phyloP scores from a whole-genome alignment of 2,329 filamentous ascomycete genomes.

The Stachybotrys chartarum region DNA sequence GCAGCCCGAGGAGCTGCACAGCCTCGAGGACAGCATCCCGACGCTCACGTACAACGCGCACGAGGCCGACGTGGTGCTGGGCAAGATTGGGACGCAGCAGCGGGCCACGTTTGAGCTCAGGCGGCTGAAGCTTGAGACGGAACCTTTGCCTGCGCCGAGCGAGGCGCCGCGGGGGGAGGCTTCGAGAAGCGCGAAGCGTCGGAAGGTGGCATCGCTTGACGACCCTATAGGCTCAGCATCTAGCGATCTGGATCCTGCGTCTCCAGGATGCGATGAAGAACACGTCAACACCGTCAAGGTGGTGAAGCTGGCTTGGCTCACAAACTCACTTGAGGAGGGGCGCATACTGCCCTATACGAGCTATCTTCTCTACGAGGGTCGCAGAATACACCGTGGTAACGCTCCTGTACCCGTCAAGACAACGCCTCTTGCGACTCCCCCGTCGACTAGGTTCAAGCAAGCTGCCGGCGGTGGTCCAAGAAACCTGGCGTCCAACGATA shows the following conservation, averaged over 20 bases:
- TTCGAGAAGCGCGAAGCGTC: slow-evolving; percentile 7
- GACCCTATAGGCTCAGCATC: neutral
- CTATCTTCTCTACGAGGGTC: slow-evolving; percentile 50
- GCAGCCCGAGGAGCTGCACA: slow-evolving; percentile 51
- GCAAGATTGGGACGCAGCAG: slow-evolving; percentile 60
- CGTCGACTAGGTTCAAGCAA: slow-evolving; percentile 11
- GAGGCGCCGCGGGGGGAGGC: neutral
- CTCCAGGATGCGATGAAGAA: neutral
- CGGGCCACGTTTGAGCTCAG: slow-evolving; percentile 74
- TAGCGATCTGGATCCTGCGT: neutral
- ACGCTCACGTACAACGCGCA: slow-evolving; percentile 62
- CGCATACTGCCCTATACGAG: slow-evolving; percentile 37
- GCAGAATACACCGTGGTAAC: slow-evolving; percentile 13
- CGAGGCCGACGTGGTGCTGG: slow-evolving; percentile 69
- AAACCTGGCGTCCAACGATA: neutral
- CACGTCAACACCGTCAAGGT: slow-evolving; percentile 34
- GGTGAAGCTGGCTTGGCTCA: slow-evolving; percentile 53
- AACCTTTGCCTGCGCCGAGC: slow-evolving; percentile 23
- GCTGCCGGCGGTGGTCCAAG: slow-evolving; percentile 9
- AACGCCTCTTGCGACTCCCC: neutral
- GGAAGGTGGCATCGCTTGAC: slow-evolving; percentile 5
- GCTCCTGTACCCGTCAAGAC: neutral
- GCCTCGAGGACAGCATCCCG: slow-evolving; percentile 57
- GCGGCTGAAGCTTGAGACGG: slow-evolving; percentile 52
- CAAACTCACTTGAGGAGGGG: slow-evolving; percentile 39